phyloP scores from a whole-genome alignment of 768 basidiomycete genomes.

The Psilocybe cubensis region DNA sequence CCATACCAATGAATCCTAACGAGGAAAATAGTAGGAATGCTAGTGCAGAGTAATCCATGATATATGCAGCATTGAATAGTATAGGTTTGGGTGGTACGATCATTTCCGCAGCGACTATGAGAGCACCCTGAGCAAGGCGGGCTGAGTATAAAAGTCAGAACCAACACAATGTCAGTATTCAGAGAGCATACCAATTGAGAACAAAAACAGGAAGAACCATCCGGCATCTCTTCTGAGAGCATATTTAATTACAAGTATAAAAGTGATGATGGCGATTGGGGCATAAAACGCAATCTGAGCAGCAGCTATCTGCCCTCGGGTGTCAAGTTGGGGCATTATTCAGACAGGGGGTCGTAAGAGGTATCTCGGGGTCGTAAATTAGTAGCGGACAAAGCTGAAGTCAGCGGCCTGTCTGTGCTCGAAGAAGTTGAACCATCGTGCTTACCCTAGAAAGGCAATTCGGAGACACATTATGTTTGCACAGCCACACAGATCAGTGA shows the following conservation, averaged over 20 bases:
- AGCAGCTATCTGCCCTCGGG: constrained; percentile 56
- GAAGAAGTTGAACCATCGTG: constrained; percentile 21
- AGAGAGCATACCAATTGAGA: constrained; percentile 54
- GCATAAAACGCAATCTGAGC: constrained; percentile 63
- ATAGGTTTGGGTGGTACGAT: constrained; percentile 39
- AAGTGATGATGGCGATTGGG: constrained; percentile 52
- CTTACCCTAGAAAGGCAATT: constrained; percentile 25
- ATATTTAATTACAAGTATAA: constrained; percentile 53
- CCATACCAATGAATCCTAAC: constrained; percentile 54
- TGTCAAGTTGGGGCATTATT: constrained; percentile 45
- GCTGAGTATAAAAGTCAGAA: constrained; percentile 35
- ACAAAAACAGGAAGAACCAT: constrained; percentile 70
- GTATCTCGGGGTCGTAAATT: constrained; percentile 25
- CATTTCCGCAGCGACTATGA: constrained; percentile 59
- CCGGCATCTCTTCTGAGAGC: constrained; percentile 62
- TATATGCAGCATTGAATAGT: constrained; percentile 56
- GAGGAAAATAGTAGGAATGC: constrained; percentile 44
- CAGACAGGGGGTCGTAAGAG: constrained; percentile 22
- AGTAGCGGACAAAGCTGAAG: constrained; percentile 2
- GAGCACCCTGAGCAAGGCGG: constrained; percentile 58
- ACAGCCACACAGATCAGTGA: constrained; percentile 20
- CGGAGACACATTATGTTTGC: constrained; percentile 9
- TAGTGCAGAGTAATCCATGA: constrained; percentile 48
- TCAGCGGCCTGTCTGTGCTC: constrained; percentile 2
- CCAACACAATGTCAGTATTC: not conserved